phyloP scores from a whole-genome alignment of 2,329 filamentous ascomycete species.

The Pyrenophora teres region DNA sequence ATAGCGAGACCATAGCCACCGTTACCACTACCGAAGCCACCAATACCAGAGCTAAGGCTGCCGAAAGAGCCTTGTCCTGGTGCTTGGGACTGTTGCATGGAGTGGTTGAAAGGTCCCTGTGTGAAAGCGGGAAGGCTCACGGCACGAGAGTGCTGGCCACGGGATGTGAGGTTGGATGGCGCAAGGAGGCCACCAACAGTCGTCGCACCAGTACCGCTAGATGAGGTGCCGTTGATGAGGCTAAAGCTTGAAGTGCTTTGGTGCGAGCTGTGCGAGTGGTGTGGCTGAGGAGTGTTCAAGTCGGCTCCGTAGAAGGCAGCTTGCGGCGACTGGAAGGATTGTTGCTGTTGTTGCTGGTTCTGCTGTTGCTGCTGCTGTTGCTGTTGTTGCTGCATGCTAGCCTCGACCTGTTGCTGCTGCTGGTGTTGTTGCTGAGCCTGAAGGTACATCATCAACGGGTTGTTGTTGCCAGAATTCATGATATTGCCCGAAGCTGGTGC shows the following conservation, averaged over 20 bases:
- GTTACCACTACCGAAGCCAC: conserved; percentile 60
- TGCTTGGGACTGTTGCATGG: conserved; percentile 45
- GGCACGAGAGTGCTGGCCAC: conserved; percentile 73
- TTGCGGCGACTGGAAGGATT: conserved; percentile 75
- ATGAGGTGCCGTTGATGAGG: conserved; percentile 51
- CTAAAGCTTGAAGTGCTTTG: conserved; percentile 58
- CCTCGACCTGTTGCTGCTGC: conserved; percentile 51
- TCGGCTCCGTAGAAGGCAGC: conserved; percentile 74
- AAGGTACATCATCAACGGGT: conserved; percentile 91
- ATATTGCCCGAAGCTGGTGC: conserved; percentile 72
- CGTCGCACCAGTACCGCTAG: conserved; percentile 59
- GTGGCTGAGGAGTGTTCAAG: conserved; percentile 66
- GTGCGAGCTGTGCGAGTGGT: conserved; percentile 63
- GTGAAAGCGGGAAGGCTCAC: conserved; percentile 82
- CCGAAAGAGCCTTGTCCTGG: conserved; percentile 57
- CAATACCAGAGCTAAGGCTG: conserved; percentile 63
- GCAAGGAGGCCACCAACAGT: conserved; percentile 79
- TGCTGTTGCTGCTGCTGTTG: conserved; percentile 30
- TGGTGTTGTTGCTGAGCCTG: conserved; percentile 63
- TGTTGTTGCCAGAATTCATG: conserved; percentile 78
- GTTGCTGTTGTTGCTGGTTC: conserved; percentile 48
- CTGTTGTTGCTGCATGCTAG: conserved; percentile 41
- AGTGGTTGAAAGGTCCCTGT: conserved; percentile 60
- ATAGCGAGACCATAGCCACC: conserved; percentile 64
- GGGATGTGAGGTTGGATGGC: conserved; percentile 65